phyloP scores from a whole-genome alignment of 1,284 basidiomycete species.

The Ganoderma resinaceum region DNA sequence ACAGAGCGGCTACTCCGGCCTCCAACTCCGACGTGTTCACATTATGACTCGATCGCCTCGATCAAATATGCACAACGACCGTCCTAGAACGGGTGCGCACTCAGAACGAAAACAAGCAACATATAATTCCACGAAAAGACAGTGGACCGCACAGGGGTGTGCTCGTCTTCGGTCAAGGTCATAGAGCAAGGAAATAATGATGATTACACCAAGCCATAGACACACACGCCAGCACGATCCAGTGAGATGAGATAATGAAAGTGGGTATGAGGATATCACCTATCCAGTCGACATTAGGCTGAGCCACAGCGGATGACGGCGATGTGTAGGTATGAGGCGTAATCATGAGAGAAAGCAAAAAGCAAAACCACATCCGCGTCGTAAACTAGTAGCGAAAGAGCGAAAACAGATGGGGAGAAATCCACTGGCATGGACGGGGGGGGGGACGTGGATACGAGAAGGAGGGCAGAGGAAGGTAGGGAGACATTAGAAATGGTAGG shows the following conservation, averaged over 20 bases:
- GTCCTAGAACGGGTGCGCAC: neutral
- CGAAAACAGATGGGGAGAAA: conserved; percentile 42
- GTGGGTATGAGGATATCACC: conserved; percentile 53
- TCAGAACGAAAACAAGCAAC: conserved; percentile 1
- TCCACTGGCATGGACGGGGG: conserved; percentile 40
- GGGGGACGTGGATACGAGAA: conserved; percentile 45
- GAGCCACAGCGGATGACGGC: conserved; percentile 39
- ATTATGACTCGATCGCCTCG: conserved; percentile 32
- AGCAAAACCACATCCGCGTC: conserved; percentile 63
- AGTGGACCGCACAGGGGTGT: conserved; percentile 16
- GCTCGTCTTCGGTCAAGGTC: conserved; percentile 18
- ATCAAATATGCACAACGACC: conserved; percentile 26
- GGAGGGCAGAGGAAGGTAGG: conserved; percentile 36
- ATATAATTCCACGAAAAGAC: conserved; percentile 26
- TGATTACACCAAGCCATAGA: conserved; percentile 69
- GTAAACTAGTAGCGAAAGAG: conserved; percentile 62
- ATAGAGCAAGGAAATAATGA: conserved; percentile 39
- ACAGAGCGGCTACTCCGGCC: conserved; percentile 7
- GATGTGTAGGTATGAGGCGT: conserved; percentile 37
- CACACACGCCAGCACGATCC: conserved; percentile 60
- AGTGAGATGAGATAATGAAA: conserved; percentile 53
- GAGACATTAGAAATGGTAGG: conserved; percentile 48
- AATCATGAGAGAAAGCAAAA: conserved; percentile 42
- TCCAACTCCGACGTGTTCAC: conserved; percentile 20
- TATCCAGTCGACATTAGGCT: conserved; percentile 44